Base-by-base conservation (phyloP, 176 grass and related monocot genomes). In the Chloris gayana region DNA sequence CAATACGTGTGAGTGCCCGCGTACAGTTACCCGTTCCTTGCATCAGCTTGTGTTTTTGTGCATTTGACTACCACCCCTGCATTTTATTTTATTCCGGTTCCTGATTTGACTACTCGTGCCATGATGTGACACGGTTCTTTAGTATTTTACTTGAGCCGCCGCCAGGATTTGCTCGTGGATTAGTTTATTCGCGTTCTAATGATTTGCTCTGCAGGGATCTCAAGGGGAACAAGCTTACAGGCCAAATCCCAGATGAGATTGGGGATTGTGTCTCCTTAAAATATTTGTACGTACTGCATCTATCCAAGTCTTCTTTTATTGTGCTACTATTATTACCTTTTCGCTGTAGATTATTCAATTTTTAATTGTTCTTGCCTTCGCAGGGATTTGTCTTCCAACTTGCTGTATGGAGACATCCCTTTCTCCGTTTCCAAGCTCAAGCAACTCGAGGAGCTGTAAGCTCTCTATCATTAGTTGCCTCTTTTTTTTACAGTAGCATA, bases 241-340 rank as follows among this genome's bases (percentile, higher is more conserved):
- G 96, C 31, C 90, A 99, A 92, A 95, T 99, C 88, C 96, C 96
- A 58, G 96, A 99, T 63, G 96, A 99, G 90, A 93, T 99, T 95
- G 96, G 93, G 34, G 88, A 93, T 62, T 99, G 93, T 61, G 82
- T 88, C 77, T 84, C 82, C 79, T 88, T 99, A 85, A 91, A 91
- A 89, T 91, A 91, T 76, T 64, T 99, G 96, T 99, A 93, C 38
- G 96, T 99, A 93, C 38, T 69, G 5, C 45, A 53, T 71, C 21
- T 72, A 69, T 45, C 74, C 53, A 24, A 70, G 56, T 63, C 82
- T 82, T 88, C 73, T 84, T 86, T 90, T 85, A 77, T 76, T 72
- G 25, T 69, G 67, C 76, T 9, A 34, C 80, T 9, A 37, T 80
- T 3, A 34, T 84, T 12, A 38, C 74, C 72, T 64, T 86, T 82